Percentiles rank a stretch among this genome's conserved stretches.
Conservation (phyloP, 2,329 filamentous ascomycete genomes). For the Neocucurbitaria cava region DNA sequence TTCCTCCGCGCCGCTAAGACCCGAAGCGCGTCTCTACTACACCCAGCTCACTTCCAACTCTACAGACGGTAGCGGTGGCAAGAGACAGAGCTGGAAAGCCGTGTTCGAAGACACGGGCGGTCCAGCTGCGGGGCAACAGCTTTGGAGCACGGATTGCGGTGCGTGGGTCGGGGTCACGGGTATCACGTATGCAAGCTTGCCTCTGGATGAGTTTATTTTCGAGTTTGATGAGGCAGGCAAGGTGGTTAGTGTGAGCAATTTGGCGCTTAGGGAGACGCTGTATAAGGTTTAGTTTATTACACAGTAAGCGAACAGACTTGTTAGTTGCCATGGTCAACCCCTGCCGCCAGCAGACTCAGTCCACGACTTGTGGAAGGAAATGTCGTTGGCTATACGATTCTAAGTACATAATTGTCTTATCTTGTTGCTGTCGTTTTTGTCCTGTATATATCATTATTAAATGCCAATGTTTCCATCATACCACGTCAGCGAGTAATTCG, state of each 20-base stretch:
- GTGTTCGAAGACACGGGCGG: conserved; percentile 30
- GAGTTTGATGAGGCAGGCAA: conserved; percentile 24
- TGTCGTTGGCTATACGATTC: too few species aligned
- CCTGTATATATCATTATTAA: too few species aligned
- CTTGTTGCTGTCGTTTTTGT: too few species aligned
- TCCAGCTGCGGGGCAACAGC: conserved; percentile 17
- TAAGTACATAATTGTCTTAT: too few species aligned
- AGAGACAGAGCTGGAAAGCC: conserved; percentile 27
- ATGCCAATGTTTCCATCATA: too few species aligned
- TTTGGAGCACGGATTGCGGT: conserved; percentile 31
- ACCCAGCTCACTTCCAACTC: conserved; percentile 24
- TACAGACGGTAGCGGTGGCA: conserved; percentile 15
- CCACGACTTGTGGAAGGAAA: too few species aligned
- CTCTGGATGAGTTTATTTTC: conserved; percentile 35
- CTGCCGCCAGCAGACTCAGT: too few species aligned
- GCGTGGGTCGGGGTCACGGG: conserved; percentile 32
- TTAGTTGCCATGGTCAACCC: too few species aligned
- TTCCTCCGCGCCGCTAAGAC: not conserved
- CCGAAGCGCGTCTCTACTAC: conserved; percentile 30
- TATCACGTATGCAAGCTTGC: conserved; percentile 29
- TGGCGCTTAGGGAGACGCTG: conserved; percentile 25
- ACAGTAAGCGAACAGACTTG: too few species aligned
- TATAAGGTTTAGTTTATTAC: conserved; percentile 16
- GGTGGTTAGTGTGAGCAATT: conserved; percentile 30
- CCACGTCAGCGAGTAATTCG: too few species aligned